A percentile compares a stretch with the other conserved stretches of the same genome.
Evolutionary conservation across 306 rosid genomes (phyloP).

Genomic region (Ochetophila trinervis): DNA sequence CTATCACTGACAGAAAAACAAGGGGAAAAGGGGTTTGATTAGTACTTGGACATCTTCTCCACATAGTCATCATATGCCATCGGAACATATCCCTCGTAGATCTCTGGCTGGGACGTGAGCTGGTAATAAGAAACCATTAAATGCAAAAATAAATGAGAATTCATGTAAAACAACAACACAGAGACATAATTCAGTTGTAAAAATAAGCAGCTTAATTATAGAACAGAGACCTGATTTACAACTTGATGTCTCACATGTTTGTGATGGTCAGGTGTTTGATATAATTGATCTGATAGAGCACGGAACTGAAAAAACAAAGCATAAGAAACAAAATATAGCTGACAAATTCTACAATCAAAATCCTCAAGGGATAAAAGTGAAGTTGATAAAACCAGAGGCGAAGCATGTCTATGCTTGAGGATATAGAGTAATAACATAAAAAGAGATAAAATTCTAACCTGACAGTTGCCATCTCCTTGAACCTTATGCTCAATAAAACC

Average conservation of each 20-base stretch:
- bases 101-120: constrained; percentile 77
- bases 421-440: constrained; percentile 11
- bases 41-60: constrained; percentile 73
- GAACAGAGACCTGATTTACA: constrained; percentile 62
- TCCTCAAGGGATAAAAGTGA: constrained; percentile 2
- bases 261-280: constrained; percentile 61
- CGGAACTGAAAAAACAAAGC: constrained; percentile 51
- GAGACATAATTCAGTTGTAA: constrained; percentile 14
- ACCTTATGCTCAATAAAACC: constrained; percentile 63
- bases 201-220: constrained; percentile 13
- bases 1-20: not conserved
- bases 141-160: constrained; percentile 31
- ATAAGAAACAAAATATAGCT: constrained; percentile 6
- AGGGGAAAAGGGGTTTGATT: not conserved
- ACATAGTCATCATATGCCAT: constrained; percentile 67
- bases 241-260: constrained; percentile 54
- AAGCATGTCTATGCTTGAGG: constrained; percentile 3
- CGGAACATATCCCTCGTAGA: constrained; percentile 87
- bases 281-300: constrained; percentile 80
- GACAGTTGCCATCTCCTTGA: constrained; percentile 91
- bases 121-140: constrained; percentile 28
- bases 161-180: constrained; percentile 13
- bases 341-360: constrained; percentile 3
- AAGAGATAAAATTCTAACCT: constrained; percentile 47
- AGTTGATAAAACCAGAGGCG: constrained; percentile 8